Evolutionary conservation across 73 alveolate species (phyloP).

Genomic region (Tetrahymena thermophila): DNA sequence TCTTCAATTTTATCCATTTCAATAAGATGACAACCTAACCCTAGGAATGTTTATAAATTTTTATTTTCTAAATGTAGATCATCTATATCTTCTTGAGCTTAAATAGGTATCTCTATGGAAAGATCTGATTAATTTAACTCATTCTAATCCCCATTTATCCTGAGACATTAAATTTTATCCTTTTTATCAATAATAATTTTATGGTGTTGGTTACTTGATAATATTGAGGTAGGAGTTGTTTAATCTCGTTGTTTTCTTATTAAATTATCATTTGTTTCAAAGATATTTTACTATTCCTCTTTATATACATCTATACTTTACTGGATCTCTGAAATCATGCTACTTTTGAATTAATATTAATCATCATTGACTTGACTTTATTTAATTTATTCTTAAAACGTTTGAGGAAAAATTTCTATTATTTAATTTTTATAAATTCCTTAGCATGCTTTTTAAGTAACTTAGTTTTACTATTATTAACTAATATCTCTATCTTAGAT

Average conservation of each 20-base stretch:
- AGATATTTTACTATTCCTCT: neutral
- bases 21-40: neutral
- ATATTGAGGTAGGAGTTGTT: neutral
- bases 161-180: neutral
- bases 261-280: neutral
- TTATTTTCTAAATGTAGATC: neutral
- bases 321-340: too few species aligned
- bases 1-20: neutral
- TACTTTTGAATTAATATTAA: too few species aligned
- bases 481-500: neutral
- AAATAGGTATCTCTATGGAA: neutral
- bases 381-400: too few species aligned
- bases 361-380: too few species aligned
- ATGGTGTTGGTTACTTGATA: neutral
- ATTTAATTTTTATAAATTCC: too few species aligned
- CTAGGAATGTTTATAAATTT: neutral
- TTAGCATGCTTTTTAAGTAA: too few species aligned
- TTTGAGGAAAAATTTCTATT: too few species aligned
- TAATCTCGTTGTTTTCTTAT: neutral
- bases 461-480: too few species aligned
- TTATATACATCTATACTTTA: too few species aligned
- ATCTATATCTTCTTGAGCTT: neutral
- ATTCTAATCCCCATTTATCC: neutral
- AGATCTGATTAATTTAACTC: neutral
- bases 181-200: neutral